Evolutionary conservation across 139 green algal species (phyloP).

Genomic region (Diplosphaera chodatii): DNA sequence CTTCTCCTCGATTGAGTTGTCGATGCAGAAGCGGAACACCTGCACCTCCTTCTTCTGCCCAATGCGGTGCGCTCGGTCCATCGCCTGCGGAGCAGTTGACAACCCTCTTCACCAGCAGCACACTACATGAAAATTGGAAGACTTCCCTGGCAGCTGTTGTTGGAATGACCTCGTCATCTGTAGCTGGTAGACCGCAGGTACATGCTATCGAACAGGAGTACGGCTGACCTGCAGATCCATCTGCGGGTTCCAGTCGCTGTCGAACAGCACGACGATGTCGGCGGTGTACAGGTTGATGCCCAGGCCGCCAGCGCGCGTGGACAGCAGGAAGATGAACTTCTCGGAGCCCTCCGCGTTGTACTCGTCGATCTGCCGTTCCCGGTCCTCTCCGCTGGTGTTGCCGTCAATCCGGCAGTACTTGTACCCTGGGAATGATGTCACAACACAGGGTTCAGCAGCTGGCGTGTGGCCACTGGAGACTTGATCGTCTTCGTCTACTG

Average conservation of each 20-base stretch:
- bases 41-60: slow-evolving; percentile 99
- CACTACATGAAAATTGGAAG: too few relatives aligned
- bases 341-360: slow-evolving; percentile 83
- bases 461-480: too few relatives aligned
- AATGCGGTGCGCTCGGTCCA: slow-evolving; percentile 98
- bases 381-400: slow-evolving; percentile 92
- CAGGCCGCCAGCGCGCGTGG: slow-evolving; percentile 89
- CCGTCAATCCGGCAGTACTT: slow-evolving; percentile 76
- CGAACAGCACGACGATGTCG: slow-evolving; percentile 96
- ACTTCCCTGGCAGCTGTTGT: too few relatives aligned
- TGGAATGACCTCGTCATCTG: too few relatives aligned
- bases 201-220: too few relatives aligned
- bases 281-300: slow-evolving; percentile 97
- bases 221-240: slow-evolving; percentile 76
- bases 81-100: slow-evolving; percentile 89
- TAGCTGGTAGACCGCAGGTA: too few relatives aligned
- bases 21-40: slow-evolving; percentile 96
- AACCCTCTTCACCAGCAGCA: too few relatives aligned
- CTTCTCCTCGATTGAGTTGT: slow-evolving; percentile 98
- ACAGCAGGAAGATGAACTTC: slow-evolving; percentile 96
- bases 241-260: slow-evolving; percentile 88
- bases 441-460: too few relatives aligned
- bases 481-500: too few relatives aligned
- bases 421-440: too few relatives aligned
- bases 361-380: slow-evolving; percentile 85